Evolutionary conservation across 2,329 filamentous ascomycete species (phyloP).

Genomic region (Amesomyces nigricolor): DNA sequence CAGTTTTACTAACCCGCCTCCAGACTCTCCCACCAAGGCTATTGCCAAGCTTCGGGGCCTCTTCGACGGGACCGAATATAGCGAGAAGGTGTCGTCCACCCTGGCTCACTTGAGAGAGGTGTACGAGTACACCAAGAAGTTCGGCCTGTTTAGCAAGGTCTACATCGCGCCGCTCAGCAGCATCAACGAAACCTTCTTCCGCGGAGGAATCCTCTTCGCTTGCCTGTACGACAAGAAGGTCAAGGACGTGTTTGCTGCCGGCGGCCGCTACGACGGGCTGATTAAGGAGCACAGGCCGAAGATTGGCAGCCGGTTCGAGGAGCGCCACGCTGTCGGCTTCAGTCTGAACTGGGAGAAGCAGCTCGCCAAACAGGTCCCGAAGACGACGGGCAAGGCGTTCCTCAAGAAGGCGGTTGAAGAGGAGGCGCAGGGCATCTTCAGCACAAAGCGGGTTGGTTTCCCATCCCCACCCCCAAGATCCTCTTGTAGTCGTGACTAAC

Average conservation of each 20-base stretch:
- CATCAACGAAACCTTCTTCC: conserved; percentile 87
- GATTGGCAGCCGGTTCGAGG: conserved; percentile 54
- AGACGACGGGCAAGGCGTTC: conserved; percentile 48
- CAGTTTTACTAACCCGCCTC: conserved; percentile 11
- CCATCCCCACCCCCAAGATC: neutral
- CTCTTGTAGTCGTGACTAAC: conserved; percentile 13
- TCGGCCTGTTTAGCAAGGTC: conserved; percentile 70
- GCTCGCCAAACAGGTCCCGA: conserved; percentile 60
- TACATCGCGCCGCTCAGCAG: conserved; percentile 82
- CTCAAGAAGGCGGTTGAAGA: conserved; percentile 62
- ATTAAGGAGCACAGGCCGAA: conserved; percentile 78
- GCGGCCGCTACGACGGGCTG: conserved; percentile 85
- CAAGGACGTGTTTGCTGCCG: conserved; percentile 83
- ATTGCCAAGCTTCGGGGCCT: conserved; percentile 54
- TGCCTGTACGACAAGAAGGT: conserved; percentile 82
- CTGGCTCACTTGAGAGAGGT: conserved; percentile 78
- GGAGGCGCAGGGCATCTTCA: conserved; percentile 56
- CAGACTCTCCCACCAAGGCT: conserved; percentile 52
- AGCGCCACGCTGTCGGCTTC: conserved; percentile 83
- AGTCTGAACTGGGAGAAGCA: conserved; percentile 82
- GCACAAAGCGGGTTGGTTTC: conserved; percentile 54
- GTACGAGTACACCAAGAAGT: conserved; percentile 66
- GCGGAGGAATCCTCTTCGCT: conserved; percentile 80
- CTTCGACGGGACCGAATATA: conserved; percentile 59
- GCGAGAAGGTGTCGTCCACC: conserved; percentile 67